Evolutionary conservation across 2,329 filamentous ascomycete genomes (phyloP), one percentile per base, ranked within the genome.

Genomic region (Hypoxylon sp.): DNA sequence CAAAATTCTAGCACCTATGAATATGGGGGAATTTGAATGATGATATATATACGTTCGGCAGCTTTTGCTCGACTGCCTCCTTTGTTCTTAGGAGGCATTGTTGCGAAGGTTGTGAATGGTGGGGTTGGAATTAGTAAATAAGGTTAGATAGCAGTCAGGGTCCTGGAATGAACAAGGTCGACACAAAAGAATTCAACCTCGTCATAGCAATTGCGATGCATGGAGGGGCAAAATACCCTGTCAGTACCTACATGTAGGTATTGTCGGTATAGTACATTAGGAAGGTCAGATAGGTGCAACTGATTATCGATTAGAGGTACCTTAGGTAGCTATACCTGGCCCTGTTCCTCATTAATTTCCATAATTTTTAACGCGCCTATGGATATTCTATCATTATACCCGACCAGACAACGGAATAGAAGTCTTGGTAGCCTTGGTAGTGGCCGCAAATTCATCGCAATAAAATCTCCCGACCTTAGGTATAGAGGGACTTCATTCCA

Each of bases 61-160:
- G 71, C 68, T 69, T 77, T 78, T 24, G 73, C 74, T 66, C 60
- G 54, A 19, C 74, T 75, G 46, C 71, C 69, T 59, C 72, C 76
- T 70, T 77, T 78, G 66, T 74, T 75, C 73, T 78, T 78, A 31
- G 76, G 68, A 68, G 78, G 76, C 78, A 79, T 79, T 33, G 58
- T 66, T 65, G 55, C 60, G 63, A 61, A 55, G 55, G 46, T 54
- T 58, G 59, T 54, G 35, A 58, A 48, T 70, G 64, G 65, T 67
- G 70, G 60, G 68, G 70, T 57, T 66, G 35, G 46, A 57, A 55
- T 44, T 44, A 44, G 39, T 66, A 67, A 63, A 51, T 62, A 66
- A 22, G 39, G n/a, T 19, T 60, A 48, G 48, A n/a, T 51, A 51
- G 26, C 26, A 57, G 37, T 57, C 42, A 55, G 42, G 50, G 50